Percentiles rank a stretch among this genome's conserved stretches.
Evolutionary conservation across 345 rosid genomes (phyloP).

Genomic region (Citrus medica): DNA sequence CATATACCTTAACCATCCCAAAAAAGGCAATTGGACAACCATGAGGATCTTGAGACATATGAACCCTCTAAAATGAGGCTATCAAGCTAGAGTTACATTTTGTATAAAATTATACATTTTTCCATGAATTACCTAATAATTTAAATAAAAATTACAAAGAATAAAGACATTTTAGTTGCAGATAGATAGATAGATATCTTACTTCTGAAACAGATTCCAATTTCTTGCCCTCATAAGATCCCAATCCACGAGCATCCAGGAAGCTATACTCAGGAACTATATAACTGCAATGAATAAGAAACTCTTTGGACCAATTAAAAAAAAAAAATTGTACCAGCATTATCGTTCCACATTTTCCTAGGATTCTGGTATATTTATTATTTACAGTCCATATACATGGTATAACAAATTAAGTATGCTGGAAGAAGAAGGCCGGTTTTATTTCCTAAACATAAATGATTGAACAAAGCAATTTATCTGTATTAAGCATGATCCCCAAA

Average conservation of each 20-base stretch:
- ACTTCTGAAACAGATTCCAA: constrained; percentile 76
- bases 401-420: background rate
- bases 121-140: background rate
- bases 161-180: background rate
- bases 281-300: constrained; percentile 43
- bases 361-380: too few relatives aligned
- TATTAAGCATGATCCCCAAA: background rate
- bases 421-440: background rate
- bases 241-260: constrained; percentile 93
- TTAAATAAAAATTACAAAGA: background rate
- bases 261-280: constrained; percentile 94
- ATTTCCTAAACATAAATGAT: background rate
- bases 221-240: constrained; percentile 87
- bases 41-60: background rate
- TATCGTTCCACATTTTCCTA: background rate
- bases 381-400: too few relatives aligned
- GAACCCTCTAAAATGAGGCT: background rate
- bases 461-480: background rate
- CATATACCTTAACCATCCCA: constrained; percentile 56
- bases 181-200: constrained; percentile 12
- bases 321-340: background rate
- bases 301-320: constrained; percentile 1
- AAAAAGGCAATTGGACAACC: background rate
- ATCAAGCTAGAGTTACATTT: background rate
- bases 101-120: too few relatives aligned